A percentile compares a stretch with the other conserved stretches of the same genome.
Evolutionary conservation across 805 yeast genomes (phyloP).

Genomic region (Kuraishia capsulata): DNA sequence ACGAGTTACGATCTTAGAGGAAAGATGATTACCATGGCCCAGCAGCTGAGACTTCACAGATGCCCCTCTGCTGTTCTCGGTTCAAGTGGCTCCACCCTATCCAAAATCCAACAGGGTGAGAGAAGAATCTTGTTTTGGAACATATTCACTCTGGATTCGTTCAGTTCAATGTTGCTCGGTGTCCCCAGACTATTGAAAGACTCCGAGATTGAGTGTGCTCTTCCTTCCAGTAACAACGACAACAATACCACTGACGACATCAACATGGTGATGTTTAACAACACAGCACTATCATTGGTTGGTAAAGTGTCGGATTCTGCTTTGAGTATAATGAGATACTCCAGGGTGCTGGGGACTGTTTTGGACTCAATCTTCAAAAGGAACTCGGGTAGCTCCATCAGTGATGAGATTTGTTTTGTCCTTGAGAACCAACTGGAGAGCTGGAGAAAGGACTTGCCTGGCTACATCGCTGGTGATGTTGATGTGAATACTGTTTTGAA

Average conservation of each 20-base stretch:
- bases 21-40: slow-evolving; percentile 71
- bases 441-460: slow-evolving; percentile 71
- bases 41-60: slow-evolving; percentile 74
- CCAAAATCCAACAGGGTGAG: slow-evolving; percentile 69
- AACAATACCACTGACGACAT: slow-evolving; percentile 31
- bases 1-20: slow-evolving; percentile 74
- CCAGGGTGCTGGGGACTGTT: slow-evolving; percentile 66
- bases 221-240: slow-evolving; percentile 49
- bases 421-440: slow-evolving; percentile 63
- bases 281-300: slow-evolving; percentile 49
- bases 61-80: slow-evolving; percentile 79
- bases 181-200: slow-evolving; percentile 76
- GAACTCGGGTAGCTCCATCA: slow-evolving; percentile 25
- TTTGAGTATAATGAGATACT: slow-evolving; percentile 54
- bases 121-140: slow-evolving; percentile 83
- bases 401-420: slow-evolving; percentile 21
- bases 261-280: slow-evolving; percentile 50
- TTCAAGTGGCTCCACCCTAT: slow-evolving; percentile 54
- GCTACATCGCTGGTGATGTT: slow-evolving; percentile 49
- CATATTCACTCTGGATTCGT: slow-evolving; percentile 66
- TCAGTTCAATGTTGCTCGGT: slow-evolving; percentile 68
- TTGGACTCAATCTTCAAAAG: slow-evolving; percentile 65
- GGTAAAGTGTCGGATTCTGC: slow-evolving; percentile 64
- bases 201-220: slow-evolving; percentile 77
- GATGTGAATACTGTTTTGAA: slow-evolving; percentile 47